Evolutionary conservation across 2,329 filamentous ascomycete species (phyloP), one percentile per base, ranked within the genome.

Genomic region (Pseudogymnoascus sp.): DNA sequence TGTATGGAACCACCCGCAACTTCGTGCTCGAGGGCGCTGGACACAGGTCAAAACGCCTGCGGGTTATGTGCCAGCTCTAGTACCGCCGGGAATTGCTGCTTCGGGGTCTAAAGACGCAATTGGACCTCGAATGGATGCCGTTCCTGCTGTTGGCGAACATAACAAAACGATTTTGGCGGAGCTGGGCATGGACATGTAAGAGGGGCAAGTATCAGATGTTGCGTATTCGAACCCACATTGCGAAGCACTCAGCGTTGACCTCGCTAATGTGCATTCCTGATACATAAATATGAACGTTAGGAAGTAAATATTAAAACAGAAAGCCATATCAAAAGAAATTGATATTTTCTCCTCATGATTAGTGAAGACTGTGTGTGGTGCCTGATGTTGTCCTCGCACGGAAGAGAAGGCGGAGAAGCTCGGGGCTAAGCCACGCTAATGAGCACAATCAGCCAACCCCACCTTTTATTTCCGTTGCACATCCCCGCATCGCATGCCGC

Each of bases 1-100:
- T 2, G 75, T 84, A 0, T 84, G 82, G 82, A 71, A 78, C 0
- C 82, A 85, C 65, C 78, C 78, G 1, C 82, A 84, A 65, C 74
- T 84, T 0, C 70, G 73, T 45, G 81, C 81, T 1, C 72, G 83
- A n/a, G 71, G 73, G 0, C 73, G 82, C 10, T 85, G 81, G 81
- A 77, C 78, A 0, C 71, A 82, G 60, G 74, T 85, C 10, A 70
- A 80, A 16, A 83, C 79, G 0, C 75, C 80, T 0, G 72, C 68
- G 1, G 81, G 83, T 0, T 67, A 18, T 2, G 75, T 84, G 14
- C 77, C 79, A 1, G 79, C 81, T 0, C 71, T 84, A 45, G 69
- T 82, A 2, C 81, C 81, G 0, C 81, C 81, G 0, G 81, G 82
- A 0, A 74, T 77, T 23, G 71, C 69, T 8, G 67, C 70, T 4